These are phyloP conservation scores for Neofusicoccum sp. DNA, from an alignment of 2,329 filamentous ascomycete species.

Conservation along the genomic window DNA sequence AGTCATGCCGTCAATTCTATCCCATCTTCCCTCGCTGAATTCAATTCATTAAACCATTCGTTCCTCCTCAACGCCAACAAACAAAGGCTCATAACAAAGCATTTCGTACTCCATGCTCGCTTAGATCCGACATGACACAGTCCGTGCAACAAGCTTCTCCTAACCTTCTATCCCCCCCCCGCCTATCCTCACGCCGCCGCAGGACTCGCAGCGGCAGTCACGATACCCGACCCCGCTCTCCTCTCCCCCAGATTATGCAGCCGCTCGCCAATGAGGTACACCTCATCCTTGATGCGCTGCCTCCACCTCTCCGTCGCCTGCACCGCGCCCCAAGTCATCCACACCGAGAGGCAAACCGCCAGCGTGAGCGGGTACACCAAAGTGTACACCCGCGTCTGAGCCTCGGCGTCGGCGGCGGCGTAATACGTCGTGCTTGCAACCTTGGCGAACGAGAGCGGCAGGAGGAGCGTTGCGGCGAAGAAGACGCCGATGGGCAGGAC, in stretches of 20 bases:
- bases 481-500: conserved; percentile 72
- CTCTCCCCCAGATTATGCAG: conserved; percentile 88
- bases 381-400: conserved; percentile 51
- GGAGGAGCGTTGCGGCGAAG: conserved; percentile 63
- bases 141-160: no score
- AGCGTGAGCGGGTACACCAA: conserved; percentile 73
- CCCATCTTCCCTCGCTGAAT: no score
- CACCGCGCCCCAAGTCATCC: conserved; percentile 53
- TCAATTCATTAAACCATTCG: no score
- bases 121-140: no score
- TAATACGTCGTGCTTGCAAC: conserved; percentile 49
- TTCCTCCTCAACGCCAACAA: no score
- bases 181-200: no score
- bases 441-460: conserved; percentile 65
- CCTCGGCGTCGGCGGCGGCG: conserved; percentile 46
- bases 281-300: conserved; percentile 83
- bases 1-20: no score
- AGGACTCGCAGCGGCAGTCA: not conserved
- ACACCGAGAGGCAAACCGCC: conserved; percentile 49
- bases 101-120: no score
- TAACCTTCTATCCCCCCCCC: no score
- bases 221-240: conserved; percentile 28
- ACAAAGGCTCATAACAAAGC: no score
- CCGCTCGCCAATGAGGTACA: conserved; percentile 91
- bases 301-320: conserved; percentile 75